phyloP scores from a whole-genome alignment of 83 land plant genomes.

The Thuja plicata region DNA sequence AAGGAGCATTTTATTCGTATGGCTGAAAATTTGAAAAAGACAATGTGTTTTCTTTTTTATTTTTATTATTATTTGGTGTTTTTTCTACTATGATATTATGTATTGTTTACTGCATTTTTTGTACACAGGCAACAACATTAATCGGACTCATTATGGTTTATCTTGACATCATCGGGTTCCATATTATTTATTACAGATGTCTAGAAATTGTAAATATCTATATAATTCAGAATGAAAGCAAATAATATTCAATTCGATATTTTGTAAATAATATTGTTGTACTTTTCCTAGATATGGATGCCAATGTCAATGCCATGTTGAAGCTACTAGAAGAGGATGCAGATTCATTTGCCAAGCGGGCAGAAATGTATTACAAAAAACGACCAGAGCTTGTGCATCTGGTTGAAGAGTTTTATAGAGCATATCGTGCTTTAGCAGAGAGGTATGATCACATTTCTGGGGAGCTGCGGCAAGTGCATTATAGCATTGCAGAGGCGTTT shows the following conservation, averaged over 20 bases:
- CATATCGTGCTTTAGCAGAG: conserved; percentile 87
- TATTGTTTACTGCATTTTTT: not conserved
- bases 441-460: conserved; percentile 78
- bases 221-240: not conserved
- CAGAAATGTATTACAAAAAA: conserved; percentile 86
- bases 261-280: not conserved
- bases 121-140: not conserved
- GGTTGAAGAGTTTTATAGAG: conserved; percentile 87
- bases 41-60: no score
- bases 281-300: conserved; percentile 64
- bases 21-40: no score
- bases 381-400: conserved; percentile 85
- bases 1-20: no score
- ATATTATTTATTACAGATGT: not conserved
- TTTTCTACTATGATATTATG: not conserved
- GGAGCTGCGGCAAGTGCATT: conserved; percentile 65
- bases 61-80: no score
- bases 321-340: conserved; percentile 87
- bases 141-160: not conserved
- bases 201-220: not conserved
- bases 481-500: conserved; percentile 58
- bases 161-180: not conserved
- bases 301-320: conserved; percentile 71
- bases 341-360: conserved; percentile 90
- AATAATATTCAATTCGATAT: not conserved